These are phyloP conservation scores for Penicillium sp. DNA, from an alignment of 2,329 filamentous ascomycete genomes.

Conservation along the genomic window DNA sequence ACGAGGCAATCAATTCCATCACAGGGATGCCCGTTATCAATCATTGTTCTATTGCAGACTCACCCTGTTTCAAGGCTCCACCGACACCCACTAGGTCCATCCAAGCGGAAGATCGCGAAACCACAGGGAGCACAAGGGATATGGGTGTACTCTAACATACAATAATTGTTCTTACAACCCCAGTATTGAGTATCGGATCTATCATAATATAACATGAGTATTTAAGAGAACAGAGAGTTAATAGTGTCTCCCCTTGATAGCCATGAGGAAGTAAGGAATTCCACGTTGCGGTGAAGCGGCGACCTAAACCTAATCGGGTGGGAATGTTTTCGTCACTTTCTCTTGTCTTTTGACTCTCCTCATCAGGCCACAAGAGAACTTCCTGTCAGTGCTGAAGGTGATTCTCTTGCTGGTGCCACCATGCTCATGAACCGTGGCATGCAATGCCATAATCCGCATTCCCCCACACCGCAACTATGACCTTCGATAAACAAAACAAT, in stretches of 20 bases:
- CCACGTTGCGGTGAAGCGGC: slow-evolving; percentile 27
- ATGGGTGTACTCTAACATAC: not conserved
- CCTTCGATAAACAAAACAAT: slow-evolving; percentile 55
- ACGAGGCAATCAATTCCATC: not conserved
- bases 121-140: not conserved
- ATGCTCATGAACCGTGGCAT: slow-evolving; percentile 36
- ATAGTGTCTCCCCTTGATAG: not conserved
- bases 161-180: not conserved
- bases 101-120: not conserved
- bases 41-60: slow-evolving; percentile 4
- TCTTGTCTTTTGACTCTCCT: slow-evolving; percentile 12
- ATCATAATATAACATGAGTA: not conserved
- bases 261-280: slow-evolving; percentile 10
- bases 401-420: slow-evolving; percentile 27
- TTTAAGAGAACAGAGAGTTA: not conserved
- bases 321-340: slow-evolving; percentile 27
- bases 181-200: not conserved
- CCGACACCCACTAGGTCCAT: slow-evolving; percentile 4
- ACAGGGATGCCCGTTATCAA: not conserved
- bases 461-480: slow-evolving; percentile 46
- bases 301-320: slow-evolving; percentile 31
- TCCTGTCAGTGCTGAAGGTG: slow-evolving; percentile 3
- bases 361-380: slow-evolving; percentile 14
- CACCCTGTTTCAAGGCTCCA: slow-evolving; percentile 7
- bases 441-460: slow-evolving; percentile 51